Evolutionary conservation across 257 asterid species (phyloP).

Genomic region (Prunella vulgaris): DNA sequence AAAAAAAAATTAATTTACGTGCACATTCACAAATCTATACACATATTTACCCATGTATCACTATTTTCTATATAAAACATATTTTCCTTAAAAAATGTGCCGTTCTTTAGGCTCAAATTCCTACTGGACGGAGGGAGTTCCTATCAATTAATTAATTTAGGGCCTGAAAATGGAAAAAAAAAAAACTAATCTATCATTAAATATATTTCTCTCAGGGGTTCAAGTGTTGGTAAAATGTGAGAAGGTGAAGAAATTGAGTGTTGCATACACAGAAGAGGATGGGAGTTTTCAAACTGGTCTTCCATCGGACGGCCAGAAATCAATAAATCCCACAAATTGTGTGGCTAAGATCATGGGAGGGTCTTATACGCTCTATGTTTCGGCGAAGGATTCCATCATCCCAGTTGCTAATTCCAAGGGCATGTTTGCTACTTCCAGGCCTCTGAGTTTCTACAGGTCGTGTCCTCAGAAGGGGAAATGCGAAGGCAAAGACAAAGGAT

Average conservation of each 20-base stretch:
- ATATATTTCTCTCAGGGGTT: conserved; percentile 37
- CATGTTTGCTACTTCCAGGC: conserved; percentile 41
- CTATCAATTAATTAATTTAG: too few species aligned
- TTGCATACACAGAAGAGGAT: conserved; percentile 51
- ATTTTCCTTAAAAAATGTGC: too few species aligned
- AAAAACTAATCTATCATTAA: too few species aligned
- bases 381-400: conserved; percentile 26
- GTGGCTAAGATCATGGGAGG: conserved; percentile 82
- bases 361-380: conserved; percentile 45
- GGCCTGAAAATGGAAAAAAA: too few species aligned
- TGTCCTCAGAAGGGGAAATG: conserved; percentile 51
- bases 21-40: too few species aligned
- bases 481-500: conserved; percentile 31
- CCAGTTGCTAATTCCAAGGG: conserved; percentile 29
- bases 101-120: too few species aligned
- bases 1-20: too few species aligned
- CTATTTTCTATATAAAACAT: too few species aligned
- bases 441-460: conserved; percentile 54
- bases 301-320: conserved; percentile 28
- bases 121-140: too few species aligned
- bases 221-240: conserved; percentile 67
- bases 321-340: conserved; percentile 35
- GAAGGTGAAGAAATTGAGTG: conserved; percentile 39
- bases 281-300: conserved; percentile 50
- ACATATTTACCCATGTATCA: too few species aligned